phyloP scores from a whole-genome alignment of 352 stramenopile genomes.

The Globisporangium carolinianum region DNA sequence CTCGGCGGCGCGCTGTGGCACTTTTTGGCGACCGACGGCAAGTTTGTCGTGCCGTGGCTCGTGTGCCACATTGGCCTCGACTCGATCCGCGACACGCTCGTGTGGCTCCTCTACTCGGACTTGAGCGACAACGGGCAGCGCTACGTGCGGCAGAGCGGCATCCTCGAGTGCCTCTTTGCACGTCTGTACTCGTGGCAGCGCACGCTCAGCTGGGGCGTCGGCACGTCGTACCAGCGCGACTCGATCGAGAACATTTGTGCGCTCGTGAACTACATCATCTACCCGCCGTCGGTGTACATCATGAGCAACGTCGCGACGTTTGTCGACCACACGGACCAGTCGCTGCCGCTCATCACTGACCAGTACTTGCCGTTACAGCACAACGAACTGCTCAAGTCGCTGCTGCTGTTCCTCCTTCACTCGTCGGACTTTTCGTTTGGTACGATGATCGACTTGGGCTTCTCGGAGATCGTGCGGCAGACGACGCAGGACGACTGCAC shows the following conservation, averaged over 20 bases:
- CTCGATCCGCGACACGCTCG: slow-evolving; percentile 76
- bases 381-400: slow-evolving; percentile 78
- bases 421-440: slow-evolving; percentile 65
- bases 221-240: slow-evolving; percentile 77
- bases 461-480: slow-evolving; percentile 70
- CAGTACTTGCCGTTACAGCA: slow-evolving; percentile 71
- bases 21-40: slow-evolving; percentile 63
- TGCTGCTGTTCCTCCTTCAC: slow-evolving; percentile 59
- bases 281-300: slow-evolving; percentile 80
- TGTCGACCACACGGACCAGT: slow-evolving; percentile 78
- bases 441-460: slow-evolving; percentile 72
- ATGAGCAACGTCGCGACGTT: slow-evolving; percentile 81
- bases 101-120: slow-evolving; percentile 83
- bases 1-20: slow-evolving; percentile 57
- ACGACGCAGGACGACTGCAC: slow-evolving; percentile 46
- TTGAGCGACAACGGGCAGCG: slow-evolving; percentile 58
- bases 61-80: slow-evolving; percentile 79
- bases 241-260: slow-evolving; percentile 85
- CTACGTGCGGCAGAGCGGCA: slow-evolving; percentile 56
- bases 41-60: slow-evolving; percentile 66
- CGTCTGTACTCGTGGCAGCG: slow-evolving; percentile 76
- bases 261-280: slow-evolving; percentile 83
- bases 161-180: slow-evolving; percentile 75
- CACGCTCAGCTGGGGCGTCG: slow-evolving; percentile 77
- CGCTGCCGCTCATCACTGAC: slow-evolving; percentile 77